These are phyloP conservation scores for Leptodontidium sp. DNA, from an alignment of 2,329 filamentous ascomycete species.

Conservation along the genomic window DNA sequence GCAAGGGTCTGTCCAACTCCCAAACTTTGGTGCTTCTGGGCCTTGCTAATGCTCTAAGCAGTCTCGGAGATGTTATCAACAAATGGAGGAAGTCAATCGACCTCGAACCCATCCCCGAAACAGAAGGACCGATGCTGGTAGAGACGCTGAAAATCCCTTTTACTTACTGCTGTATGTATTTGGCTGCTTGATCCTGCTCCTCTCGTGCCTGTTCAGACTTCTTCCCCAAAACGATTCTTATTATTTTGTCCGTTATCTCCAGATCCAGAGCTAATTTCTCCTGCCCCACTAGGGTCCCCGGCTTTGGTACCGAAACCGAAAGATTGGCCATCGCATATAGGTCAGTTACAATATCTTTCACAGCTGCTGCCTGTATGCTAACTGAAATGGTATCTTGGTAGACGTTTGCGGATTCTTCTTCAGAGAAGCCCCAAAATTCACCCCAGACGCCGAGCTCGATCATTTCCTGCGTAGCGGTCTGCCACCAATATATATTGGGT, in stretches of 20 bases:
- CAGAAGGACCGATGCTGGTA: constrained; percentile 46
- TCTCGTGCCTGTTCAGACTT: too few relatives aligned
- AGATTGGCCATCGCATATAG: constrained; percentile 33
- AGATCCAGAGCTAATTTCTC: too few relatives aligned
- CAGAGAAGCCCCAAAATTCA: constrained; percentile 64
- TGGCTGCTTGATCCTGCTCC: too few relatives aligned
- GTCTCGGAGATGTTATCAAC: constrained; percentile 23
- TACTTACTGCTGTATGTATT: constrained; percentile 28
- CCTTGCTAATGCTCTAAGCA: background rate
- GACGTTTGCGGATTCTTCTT: constrained; percentile 80
- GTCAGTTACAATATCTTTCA: constrained; percentile 35
- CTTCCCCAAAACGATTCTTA: too few relatives aligned
- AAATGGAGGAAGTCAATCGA: constrained; percentile 17
- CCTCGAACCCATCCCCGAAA: constrained; percentile 43
- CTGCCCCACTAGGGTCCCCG: constrained; percentile 24
- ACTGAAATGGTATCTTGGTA: background rate
- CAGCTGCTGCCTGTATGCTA: background rate
- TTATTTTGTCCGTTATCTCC: too few relatives aligned
- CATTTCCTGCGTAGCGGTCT: constrained; percentile 33
- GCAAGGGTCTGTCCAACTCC: constrained; percentile 51
- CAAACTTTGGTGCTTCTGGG: background rate
- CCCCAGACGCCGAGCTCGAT: constrained; percentile 30
- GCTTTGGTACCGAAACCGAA: constrained; percentile 33
- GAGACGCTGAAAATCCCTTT: constrained; percentile 28
- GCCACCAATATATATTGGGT: constrained; percentile 37